These are phyloP conservation scores for Symbiotaphrina buchneri DNA, from an alignment of 495 filamentous ascomycete genomes.

Conservation along the genomic window DNA sequence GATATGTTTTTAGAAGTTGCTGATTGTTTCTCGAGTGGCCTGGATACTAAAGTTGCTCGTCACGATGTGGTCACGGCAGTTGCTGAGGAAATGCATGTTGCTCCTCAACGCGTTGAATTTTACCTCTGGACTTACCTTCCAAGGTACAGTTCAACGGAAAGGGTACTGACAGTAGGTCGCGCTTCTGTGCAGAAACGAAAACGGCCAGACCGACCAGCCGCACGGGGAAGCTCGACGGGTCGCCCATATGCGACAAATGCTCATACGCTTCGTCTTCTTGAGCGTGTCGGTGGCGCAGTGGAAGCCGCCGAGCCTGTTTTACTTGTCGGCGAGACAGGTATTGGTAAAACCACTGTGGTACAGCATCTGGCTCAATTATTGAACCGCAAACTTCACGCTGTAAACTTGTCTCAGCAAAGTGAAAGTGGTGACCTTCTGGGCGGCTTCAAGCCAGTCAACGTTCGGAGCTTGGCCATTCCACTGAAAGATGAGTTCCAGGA, in stretches of 20 bases:
- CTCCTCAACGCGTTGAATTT: constrained; percentile 51
- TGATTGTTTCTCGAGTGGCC: constrained; percentile 66
- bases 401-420: constrained; percentile 95
- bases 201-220: constrained; percentile 7
- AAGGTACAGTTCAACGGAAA: constrained; percentile 30
- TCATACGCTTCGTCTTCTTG: constrained; percentile 47
- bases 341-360: constrained; percentile 88
- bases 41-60: constrained; percentile 42
- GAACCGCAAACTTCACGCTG: constrained; percentile 61
- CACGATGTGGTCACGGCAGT: constrained; percentile 38
- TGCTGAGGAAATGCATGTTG: constrained; percentile 66
- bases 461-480: constrained; percentile 69
- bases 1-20: constrained; percentile 77
- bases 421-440: constrained; percentile 84
- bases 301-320: constrained; percentile 70
- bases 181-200: constrained; percentile 27
- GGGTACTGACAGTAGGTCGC: constrained; percentile 41
- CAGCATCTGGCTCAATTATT: constrained; percentile 74
- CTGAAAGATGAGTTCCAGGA: constrained; percentile 87
- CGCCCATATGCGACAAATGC: constrained; percentile 51
- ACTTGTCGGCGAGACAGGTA: constrained; percentile 93
- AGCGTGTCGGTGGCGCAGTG: constrained; percentile 67
- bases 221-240: constrained; percentile 15
- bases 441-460: constrained; percentile 86
- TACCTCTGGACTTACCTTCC: constrained; percentile 48